Conservation (phyloP, 345 rosid species). For the Corchorus olitorius region DNA sequence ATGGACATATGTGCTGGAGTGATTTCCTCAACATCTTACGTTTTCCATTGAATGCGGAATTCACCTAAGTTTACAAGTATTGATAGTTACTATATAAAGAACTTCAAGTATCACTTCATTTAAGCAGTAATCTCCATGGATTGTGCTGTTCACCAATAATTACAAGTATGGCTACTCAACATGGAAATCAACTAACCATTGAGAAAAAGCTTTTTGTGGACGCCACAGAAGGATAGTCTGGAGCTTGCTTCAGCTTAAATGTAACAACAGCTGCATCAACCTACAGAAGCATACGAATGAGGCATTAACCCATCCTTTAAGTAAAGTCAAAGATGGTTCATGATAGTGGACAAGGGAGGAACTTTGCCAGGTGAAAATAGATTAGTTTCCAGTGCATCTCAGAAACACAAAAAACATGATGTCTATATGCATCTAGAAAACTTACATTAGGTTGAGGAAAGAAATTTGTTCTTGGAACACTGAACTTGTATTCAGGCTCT, state of each 20-base stretch:
- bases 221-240: conserved; percentile 76
- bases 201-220: conserved; percentile 86
- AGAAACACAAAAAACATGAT: background rate
- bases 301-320: background rate
- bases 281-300: conserved; percentile 38
- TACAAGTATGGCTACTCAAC: background rate
- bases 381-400: background rate
- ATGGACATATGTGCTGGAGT: conserved; percentile 68
- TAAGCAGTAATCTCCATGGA: background rate
- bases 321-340: conserved; percentile 4
- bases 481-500: conserved; percentile 82
- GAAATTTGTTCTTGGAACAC: conserved; percentile 80
- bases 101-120: background rate
- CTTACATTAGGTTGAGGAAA: conserved; percentile 93
- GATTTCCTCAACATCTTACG: conserved; percentile 83
- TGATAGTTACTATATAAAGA: background rate
- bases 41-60: conserved; percentile 89
- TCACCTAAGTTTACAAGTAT: conserved; percentile 47
- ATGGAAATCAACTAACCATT: conserved; percentile 47
- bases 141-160: background rate
- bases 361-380: background rate
- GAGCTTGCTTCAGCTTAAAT: conserved; percentile 76
- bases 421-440: background rate
- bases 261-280: conserved; percentile 93
- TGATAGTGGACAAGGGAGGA: background rate